These are phyloP conservation scores for Pestalotiopsis sp. DNA, from an alignment of 2,329 filamentous ascomycete species.

Conservation along the genomic window DNA sequence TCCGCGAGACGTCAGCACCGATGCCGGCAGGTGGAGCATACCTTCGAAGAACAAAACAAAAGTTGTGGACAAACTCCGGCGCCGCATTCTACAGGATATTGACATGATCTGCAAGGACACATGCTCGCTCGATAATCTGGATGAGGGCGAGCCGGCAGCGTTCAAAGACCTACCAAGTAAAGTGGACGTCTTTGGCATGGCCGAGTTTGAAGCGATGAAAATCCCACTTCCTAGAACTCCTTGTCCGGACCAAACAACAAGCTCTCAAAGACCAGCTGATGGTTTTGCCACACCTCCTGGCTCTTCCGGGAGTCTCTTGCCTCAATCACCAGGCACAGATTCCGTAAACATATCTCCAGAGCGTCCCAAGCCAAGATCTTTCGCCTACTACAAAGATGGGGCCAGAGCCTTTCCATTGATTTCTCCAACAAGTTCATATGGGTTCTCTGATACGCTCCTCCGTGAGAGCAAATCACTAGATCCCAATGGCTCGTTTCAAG, in stretches of 20 bases:
- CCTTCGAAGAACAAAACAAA: constrained; percentile 40
- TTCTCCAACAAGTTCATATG: constrained; percentile 2
- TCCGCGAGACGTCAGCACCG: constrained; percentile 26
- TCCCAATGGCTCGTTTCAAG: not conserved
- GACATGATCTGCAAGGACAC: constrained; percentile 55
- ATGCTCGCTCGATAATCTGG: constrained; percentile 43
- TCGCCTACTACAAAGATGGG: not conserved
- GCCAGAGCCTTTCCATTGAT: constrained; percentile 9
- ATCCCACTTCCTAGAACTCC: not conserved
- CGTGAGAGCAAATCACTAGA: not conserved
- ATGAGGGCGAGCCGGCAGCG: constrained; percentile 18
- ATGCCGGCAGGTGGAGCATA: constrained; percentile 28
- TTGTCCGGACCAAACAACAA: not conserved
- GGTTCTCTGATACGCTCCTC: not conserved
- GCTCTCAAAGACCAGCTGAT: not conserved
- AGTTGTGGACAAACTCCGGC: constrained; percentile 44
- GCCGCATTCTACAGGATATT: constrained; percentile 51
- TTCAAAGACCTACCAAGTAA: constrained; percentile 2
- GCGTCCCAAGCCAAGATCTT: not conserved
- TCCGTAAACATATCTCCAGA: not conserved
- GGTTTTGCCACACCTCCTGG: not conserved
- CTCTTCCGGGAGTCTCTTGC: not conserved
- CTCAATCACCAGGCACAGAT: not conserved
- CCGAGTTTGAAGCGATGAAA: not conserved
- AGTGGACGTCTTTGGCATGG: not conserved